phyloP scores from a whole-genome alignment of 345 rosid genomes.

The Syzygium aromaticum region DNA sequence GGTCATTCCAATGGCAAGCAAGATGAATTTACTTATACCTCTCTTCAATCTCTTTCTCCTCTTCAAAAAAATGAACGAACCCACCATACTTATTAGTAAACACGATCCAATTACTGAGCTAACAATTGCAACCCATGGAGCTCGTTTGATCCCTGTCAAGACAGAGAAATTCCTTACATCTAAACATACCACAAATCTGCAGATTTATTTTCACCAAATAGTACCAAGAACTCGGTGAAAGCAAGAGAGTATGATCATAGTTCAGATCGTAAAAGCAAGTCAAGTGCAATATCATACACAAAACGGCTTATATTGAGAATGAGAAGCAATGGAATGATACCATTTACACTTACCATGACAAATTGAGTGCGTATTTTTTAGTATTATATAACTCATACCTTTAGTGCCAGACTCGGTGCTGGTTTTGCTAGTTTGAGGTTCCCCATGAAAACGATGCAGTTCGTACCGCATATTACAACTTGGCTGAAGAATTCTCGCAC shows the following conservation, averaged over 20 bases:
- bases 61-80: background rate
- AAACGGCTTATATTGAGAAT: no score
- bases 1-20: background rate
- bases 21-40: background rate
- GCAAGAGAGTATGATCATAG: no score
- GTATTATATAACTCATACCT: background rate
- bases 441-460: background rate
- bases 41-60: slow-evolving; percentile 1
- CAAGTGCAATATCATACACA: no score
- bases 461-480: slow-evolving; percentile 16
- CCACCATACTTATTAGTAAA: background rate
- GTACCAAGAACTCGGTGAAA: no score
- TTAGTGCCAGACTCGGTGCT: background rate
- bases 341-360: no score
- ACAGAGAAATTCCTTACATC: no score
- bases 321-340: no score
- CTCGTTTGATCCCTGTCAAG: no score
- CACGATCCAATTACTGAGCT: background rate
- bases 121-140: background rate
- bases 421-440: background rate
- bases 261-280: no score
- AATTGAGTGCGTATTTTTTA: no score
- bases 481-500: slow-evolving; percentile 5
- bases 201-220: no score
- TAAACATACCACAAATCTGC: no score